phyloP scores from a whole-genome alignment of 352 stramenopile species.

The Thraustotheca clavata region DNA sequence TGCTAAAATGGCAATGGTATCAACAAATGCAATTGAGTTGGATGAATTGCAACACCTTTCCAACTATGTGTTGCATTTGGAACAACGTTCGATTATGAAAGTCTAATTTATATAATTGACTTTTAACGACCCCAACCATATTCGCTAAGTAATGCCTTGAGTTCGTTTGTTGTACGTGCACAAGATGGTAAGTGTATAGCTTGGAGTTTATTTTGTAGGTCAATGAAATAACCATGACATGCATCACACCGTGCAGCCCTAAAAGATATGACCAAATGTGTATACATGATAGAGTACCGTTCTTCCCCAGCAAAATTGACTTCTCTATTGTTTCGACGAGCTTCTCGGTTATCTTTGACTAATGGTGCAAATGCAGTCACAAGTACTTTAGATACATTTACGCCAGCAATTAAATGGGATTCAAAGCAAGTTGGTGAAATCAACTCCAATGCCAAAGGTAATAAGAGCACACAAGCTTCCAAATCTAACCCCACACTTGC shows the following conservation, averaged over 20 bases:
- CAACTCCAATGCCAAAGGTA: slow-evolving; percentile 67
- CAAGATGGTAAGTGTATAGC: background rate
- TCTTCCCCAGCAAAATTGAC: slow-evolving; percentile 72
- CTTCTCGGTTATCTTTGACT: slow-evolving; percentile 51
- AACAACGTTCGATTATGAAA: slow-evolving; percentile 15
- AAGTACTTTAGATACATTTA: slow-evolving; percentile 52
- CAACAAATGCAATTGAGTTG: background rate
- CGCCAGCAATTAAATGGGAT: slow-evolving; percentile 48
- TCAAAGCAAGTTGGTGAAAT: slow-evolving; percentile 44
- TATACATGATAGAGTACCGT: slow-evolving; percentile 26
- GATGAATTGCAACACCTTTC: slow-evolving; percentile 15
- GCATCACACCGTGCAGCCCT: slow-evolving; percentile 33
- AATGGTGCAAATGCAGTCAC: slow-evolving; percentile 68
- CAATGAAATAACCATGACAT: slow-evolving; percentile 58
- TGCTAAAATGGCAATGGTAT: background rate
- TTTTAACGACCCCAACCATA: slow-evolving; percentile 12
- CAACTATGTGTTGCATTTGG: slow-evolving; percentile 20
- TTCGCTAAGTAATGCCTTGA: background rate
- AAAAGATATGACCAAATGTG: background rate
- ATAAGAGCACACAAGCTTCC: slow-evolving; percentile 58
- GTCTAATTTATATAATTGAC: background rate
- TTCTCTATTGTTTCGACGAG: slow-evolving; percentile 37
- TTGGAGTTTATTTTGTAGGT: slow-evolving; percentile 36
- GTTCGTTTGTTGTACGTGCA: no score
- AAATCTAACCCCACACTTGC: slow-evolving; percentile 55